Conservation (phyloP, 163 green algal species). For the Scenedesmus sp. region DNA sequence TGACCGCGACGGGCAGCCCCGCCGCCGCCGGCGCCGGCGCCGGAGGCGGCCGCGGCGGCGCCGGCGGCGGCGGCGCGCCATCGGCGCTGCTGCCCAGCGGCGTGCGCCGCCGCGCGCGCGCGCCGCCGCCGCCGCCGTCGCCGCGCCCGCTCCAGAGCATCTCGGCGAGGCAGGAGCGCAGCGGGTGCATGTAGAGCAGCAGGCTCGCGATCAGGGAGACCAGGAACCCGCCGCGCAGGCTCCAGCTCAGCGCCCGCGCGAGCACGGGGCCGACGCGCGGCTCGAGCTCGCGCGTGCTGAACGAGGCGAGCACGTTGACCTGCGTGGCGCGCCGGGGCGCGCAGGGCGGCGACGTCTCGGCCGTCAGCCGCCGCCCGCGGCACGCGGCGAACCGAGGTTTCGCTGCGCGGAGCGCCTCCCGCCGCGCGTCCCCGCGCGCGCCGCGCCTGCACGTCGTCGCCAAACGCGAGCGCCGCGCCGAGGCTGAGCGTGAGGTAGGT, state of each 20-base stretch:
- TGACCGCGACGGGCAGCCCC: too few relatives aligned
- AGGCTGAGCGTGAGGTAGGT: conserved; percentile 15
- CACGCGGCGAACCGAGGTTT: too few relatives aligned
- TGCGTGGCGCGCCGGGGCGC: background rate
- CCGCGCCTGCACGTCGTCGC: background rate
- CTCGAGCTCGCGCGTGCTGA: background rate
- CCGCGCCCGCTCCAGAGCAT: conserved; percentile 29
- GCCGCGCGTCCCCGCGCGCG: too few relatives aligned
- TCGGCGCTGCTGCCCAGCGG: background rate
- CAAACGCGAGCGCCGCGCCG: conserved; percentile 21
- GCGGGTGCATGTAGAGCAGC: conserved; percentile 37
- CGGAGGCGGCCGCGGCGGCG: too few relatives aligned
- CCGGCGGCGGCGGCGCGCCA: too few relatives aligned
- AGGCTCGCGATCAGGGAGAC: conserved; percentile 13
- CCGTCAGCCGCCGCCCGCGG: too few relatives aligned
- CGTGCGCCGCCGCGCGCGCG: background rate
- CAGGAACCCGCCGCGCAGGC: conserved; percentile 2
- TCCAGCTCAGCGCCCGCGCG: background rate
- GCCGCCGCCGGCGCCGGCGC: too few relatives aligned
- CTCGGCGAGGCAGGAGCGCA: conserved; percentile 15
- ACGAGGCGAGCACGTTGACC: conserved; percentile 17
- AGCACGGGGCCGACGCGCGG: background rate
- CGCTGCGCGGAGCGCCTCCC: too few relatives aligned
- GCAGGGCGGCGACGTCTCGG: too few relatives aligned
- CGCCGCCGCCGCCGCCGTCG: background rate